Evolutionary conservation across 2,329 filamentous ascomycete genomes (phyloP).

Genomic region (Neopestalotiopsis clavispora): DNA sequence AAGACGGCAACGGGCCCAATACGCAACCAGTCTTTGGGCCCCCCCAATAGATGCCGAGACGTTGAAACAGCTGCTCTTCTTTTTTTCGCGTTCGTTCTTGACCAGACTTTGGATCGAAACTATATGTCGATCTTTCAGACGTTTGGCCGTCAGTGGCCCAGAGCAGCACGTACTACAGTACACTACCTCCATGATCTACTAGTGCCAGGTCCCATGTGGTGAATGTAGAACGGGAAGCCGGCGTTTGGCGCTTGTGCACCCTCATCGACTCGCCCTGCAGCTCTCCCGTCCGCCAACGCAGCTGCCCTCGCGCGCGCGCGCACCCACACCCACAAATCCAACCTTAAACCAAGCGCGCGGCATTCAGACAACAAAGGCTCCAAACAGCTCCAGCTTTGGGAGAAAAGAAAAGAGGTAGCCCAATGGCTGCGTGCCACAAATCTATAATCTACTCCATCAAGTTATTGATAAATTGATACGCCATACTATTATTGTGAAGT

Average conservation of each 20-base stretch:
- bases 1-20: neutral
- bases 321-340: neutral
- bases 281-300: neutral
- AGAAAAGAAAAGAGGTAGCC: too few species aligned
- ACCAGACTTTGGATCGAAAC: neutral
- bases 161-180: too few species aligned
- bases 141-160: neutral
- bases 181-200: neutral
- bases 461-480: too few species aligned
- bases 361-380: neutral
- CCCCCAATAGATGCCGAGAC: neutral
- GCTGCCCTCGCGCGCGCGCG: neutral
- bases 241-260: neutral
- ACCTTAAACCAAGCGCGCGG: constrained; percentile 8
- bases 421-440: neutral
- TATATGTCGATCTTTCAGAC: neutral
- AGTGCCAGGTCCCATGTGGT: neutral
- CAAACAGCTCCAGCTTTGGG: too few species aligned
- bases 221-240: neutral
- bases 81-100: neutral
- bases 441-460: neutral
- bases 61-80: constrained; percentile 8
- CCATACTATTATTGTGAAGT: too few species aligned
- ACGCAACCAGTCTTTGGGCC: neutral
- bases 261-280: constrained; percentile 2